Percentiles rank a stretch among this genome's conserved stretches.
Evolutionary conservation across 2,329 filamentous ascomycete genomes (phyloP).

Genomic region (Aureobasidium leucospermi): DNA sequence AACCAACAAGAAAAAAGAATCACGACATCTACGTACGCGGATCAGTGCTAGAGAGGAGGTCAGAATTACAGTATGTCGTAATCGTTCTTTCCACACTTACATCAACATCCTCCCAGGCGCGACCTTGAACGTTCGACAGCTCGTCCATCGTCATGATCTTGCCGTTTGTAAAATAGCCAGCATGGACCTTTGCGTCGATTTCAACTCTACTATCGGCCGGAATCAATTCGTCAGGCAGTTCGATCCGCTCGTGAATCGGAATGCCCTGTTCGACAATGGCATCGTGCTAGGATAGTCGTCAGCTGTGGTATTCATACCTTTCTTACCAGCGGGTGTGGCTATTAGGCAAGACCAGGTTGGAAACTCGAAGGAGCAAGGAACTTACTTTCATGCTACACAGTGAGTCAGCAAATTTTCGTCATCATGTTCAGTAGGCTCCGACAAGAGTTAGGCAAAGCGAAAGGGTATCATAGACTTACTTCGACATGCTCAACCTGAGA

Average conservation of each 20-base stretch:
- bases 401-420: neutral
- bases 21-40: neutral
- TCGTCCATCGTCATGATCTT: constrained; percentile 85
- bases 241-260: constrained; percentile 81
- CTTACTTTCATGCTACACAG: constrained; percentile 5
- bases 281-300: constrained; percentile 72
- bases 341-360: neutral
- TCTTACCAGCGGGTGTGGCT: neutral
- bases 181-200: constrained; percentile 97
- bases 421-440: neutral
- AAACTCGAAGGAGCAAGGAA: neutral
- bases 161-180: constrained; percentile 79
- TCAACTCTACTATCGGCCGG: constrained; percentile 94
- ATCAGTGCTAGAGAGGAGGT: constrained; percentile 8
- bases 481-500: constrained; percentile 75
- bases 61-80: neutral
- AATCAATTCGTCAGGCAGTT: constrained; percentile 89
- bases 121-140: constrained; percentile 74
- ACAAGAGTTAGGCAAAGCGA: neutral
- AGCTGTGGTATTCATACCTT: constrained; percentile 28
- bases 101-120: constrained; percentile 76
- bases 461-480: constrained; percentile 46
- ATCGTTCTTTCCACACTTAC: neutral
- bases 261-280: constrained; percentile 80
- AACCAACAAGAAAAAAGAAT: neutral